These are phyloP conservation scores for Populus nigra DNA, from an alignment of 345 rosid genomes.

Conservation along the genomic window DNA sequence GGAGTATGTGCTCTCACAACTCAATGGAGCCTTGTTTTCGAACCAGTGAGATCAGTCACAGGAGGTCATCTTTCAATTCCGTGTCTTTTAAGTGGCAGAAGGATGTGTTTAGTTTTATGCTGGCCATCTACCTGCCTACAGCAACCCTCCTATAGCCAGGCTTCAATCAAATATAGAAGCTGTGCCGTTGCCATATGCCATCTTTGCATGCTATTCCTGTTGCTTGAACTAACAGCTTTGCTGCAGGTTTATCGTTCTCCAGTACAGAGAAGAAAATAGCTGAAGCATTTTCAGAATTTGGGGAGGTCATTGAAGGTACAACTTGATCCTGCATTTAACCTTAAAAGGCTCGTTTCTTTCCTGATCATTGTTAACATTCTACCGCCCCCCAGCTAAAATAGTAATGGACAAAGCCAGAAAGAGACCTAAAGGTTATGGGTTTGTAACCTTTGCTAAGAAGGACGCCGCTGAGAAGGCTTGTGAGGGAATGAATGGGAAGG, in stretches of 20 bases:
- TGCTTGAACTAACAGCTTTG: constrained; percentile 5
- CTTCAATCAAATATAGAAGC: not conserved
- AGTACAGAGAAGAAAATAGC: constrained; percentile 42
- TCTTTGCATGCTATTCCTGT: not conserved
- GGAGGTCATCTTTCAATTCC: too few species aligned
- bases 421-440: constrained; percentile 60
- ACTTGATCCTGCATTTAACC: constrained; percentile 1
- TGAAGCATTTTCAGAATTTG: constrained; percentile 56
- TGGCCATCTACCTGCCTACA: too few species aligned
- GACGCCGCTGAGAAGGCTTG: constrained; percentile 54
- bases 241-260: constrained; percentile 49
- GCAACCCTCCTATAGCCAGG: too few species aligned
- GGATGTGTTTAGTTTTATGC: too few species aligned
- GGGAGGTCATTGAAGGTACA: constrained; percentile 50
- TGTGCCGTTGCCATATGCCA: not conserved
- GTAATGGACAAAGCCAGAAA: constrained; percentile 36
- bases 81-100: too few species aligned
- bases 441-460: constrained; percentile 44
- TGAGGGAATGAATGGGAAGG: constrained; percentile 57
- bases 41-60: too few species aligned
- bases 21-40: too few species aligned
- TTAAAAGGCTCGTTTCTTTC: not conserved
- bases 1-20: too few species aligned
- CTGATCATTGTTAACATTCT: not conserved
- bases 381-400: constrained; percentile 39